Conservation (phyloP, 129 eudicot genomes). For the Helichrysum umbraculigerum region DNA sequence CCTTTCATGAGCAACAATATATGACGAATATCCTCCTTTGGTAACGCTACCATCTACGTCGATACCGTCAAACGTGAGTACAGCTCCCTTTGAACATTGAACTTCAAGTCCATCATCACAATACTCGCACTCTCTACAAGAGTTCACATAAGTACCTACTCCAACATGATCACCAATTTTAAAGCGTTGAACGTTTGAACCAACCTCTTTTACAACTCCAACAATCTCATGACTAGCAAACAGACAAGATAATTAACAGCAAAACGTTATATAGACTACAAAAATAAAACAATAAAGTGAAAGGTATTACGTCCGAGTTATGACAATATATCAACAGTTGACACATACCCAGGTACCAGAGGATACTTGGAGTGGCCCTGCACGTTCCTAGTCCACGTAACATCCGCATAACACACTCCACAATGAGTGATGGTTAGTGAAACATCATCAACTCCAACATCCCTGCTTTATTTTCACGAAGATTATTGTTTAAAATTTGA, state of each 20-base stretch:
- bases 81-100: slow-evolving; percentile 67
- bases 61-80: slow-evolving; percentile 67
- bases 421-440: slow-evolving; percentile 64
- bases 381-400: slow-evolving; percentile 72
- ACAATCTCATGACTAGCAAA: slow-evolving; percentile 82
- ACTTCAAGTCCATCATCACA: slow-evolving; percentile 68
- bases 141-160: slow-evolving; percentile 90
- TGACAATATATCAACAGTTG: neutral
- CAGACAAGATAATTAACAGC: slow-evolving; percentile 1
- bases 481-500: neutral
- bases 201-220: slow-evolving; percentile 77
- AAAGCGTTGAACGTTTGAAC: slow-evolving; percentile 57
- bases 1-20: slow-evolving; percentile 90
- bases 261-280: neutral
- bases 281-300: neutral
- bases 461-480: slow-evolving; percentile 46
- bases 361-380: slow-evolving; percentile 77
- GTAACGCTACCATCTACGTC: slow-evolving; percentile 84
- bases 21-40: slow-evolving; percentile 85
- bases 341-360: slow-evolving; percentile 84
- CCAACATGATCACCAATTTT: slow-evolving; percentile 82
- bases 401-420: slow-evolving; percentile 93
- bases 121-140: slow-evolving; percentile 85
- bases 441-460: slow-evolving; percentile 69
- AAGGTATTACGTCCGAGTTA: neutral